Percentiles rank a stretch among this genome's conserved stretches.
phyloP scores from a whole-genome alignment of 2,329 filamentous ascomycete genomes.

The Colletotrichum nymphaeae region DNA sequence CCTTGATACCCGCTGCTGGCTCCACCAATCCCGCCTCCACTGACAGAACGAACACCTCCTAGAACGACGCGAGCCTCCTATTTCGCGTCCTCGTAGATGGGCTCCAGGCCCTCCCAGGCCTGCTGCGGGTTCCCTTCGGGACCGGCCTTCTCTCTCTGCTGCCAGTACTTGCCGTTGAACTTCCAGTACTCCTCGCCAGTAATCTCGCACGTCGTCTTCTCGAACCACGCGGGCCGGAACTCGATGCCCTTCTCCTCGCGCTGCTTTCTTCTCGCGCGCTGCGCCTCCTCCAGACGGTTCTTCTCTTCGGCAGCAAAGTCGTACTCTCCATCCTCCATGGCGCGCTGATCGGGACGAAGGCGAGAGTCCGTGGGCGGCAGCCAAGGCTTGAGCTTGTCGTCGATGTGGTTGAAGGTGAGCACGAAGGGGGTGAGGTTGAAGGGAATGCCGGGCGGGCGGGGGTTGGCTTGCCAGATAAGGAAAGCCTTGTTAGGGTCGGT shows the following conservation, averaged over 20 bases:
- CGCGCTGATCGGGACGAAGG: slow-evolving; percentile 92
- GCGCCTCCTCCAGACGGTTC: slow-evolving; percentile 91
- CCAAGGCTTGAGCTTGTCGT: slow-evolving; percentile 80
- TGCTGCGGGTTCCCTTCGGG: slow-evolving; percentile 61
- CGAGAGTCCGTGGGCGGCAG: slow-evolving; percentile 94
- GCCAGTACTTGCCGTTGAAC: slow-evolving; percentile 92
- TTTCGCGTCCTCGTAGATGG: slow-evolving; percentile 69
- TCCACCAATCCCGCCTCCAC: not conserved
- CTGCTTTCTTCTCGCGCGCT: slow-evolving; percentile 78
- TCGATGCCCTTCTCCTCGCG: slow-evolving; percentile 84
- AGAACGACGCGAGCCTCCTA: not conserved
- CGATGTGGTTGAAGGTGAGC: slow-evolving; percentile 91
- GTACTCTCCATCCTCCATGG: slow-evolving; percentile 99
- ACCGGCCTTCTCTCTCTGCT: slow-evolving; percentile 74
- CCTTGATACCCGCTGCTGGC: not conserved
- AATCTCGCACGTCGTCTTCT: slow-evolving; percentile 75
- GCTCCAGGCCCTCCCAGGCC: slow-evolving; percentile 79
- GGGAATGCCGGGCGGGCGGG: slow-evolving; percentile 84
- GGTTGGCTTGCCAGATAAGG: slow-evolving; percentile 91
- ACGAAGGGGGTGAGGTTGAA: slow-evolving; percentile 99
- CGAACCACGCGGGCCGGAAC: slow-evolving; percentile 89
- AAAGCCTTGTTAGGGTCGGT: slow-evolving; percentile 81
- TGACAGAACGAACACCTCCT: not conserved
- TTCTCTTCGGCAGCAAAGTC: slow-evolving; percentile 94
- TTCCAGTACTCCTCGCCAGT: slow-evolving; percentile 94